phyloP scores from a whole-genome alignment of 768 basidiomycete genomes.

The Phylloporus sp. region DNA sequence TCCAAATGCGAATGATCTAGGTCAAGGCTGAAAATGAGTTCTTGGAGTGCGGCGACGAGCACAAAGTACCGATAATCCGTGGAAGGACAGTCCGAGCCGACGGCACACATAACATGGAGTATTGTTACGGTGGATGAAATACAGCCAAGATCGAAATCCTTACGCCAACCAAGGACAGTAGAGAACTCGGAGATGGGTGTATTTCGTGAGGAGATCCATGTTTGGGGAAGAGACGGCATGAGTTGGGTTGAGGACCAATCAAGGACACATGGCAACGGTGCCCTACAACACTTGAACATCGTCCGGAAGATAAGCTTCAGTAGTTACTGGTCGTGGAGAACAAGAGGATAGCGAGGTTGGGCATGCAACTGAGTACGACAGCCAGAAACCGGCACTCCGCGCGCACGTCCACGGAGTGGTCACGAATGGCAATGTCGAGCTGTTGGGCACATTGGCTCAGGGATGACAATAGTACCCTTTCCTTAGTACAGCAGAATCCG shows the following conservation, averaged over 20 bases:
- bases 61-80: no score
- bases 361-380: slow-evolving; percentile 13
- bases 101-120: slow-evolving; percentile 6
- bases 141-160: background rate
- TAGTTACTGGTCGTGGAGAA: slow-evolving; percentile 3
- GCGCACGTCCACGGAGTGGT: background rate
- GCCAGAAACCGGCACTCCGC: slow-evolving; percentile 8
- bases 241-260: slow-evolving; percentile 10
- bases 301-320: background rate
- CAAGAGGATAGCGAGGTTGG: slow-evolving; percentile 19
- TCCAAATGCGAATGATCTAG: slow-evolving; percentile 1
- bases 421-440: slow-evolving; percentile 25
- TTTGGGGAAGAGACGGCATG: background rate
- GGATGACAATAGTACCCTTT: slow-evolving; percentile 7
- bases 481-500: slow-evolving; percentile 9
- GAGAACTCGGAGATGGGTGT: slow-evolving; percentile 17
- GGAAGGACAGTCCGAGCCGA: background rate
- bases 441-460: slow-evolving; percentile 24
- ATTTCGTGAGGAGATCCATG: slow-evolving; percentile 5
- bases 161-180: slow-evolving; percentile 10
- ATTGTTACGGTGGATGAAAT: slow-evolving; percentile 14
- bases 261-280: slow-evolving; percentile 18
- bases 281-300: slow-evolving; percentile 7
- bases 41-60: slow-evolving; percentile 14
- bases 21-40: slow-evolving; percentile 15